Evolutionary conservation across 371 early-diverging fungal species (phyloP).

Genomic region (Rhizopus stolonifer): DNA sequence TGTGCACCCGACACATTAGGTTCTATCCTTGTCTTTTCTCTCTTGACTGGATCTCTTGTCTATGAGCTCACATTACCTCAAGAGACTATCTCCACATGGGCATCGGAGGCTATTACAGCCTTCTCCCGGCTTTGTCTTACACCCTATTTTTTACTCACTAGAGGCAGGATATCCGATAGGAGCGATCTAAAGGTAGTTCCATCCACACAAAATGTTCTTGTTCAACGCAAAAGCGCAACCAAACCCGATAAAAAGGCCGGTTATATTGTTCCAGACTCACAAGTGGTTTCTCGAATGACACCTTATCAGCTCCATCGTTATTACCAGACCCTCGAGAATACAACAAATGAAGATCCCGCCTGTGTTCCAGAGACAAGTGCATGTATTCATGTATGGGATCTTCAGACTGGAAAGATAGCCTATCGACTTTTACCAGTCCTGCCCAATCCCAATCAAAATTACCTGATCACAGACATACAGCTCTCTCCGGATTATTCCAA

Average conservation of each 20-base stretch:
- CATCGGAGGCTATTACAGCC: constrained; percentile 28
- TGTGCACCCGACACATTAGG: constrained; percentile 59
- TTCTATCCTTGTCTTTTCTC: constrained; percentile 54
- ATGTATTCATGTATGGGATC: constrained; percentile 60
- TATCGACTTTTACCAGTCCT: constrained; percentile 45
- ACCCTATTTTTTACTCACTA: constrained; percentile 55
- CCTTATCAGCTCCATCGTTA: constrained; percentile 41
- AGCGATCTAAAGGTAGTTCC: constrained; percentile 6
- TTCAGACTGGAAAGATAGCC: constrained; percentile 48
- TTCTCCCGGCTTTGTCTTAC: constrained; percentile 53
- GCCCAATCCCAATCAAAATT: constrained; percentile 16
- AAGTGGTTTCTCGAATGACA: constrained; percentile 23
- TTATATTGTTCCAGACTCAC: constrained; percentile 15
- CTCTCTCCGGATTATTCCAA: constrained; percentile 27
- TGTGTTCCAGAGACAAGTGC: constrained; percentile 28
- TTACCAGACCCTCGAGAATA: constrained; percentile 20
- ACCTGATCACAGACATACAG: constrained; percentile 42
- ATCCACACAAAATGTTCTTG: constrained; percentile 9
- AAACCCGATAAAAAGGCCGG: constrained; percentile 6
- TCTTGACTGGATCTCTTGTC: constrained; percentile 56
- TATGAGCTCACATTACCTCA: constrained; percentile 35
- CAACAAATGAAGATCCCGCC: background rate
- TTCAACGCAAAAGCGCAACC: constrained; percentile 5
- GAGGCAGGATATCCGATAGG: constrained; percentile 28
- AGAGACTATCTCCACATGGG: constrained; percentile 10